Evolutionary conservation across 805 yeast genomes (phyloP), one percentile per base, ranked within the genome.

Genomic region (Tetrapisispora fleetii): DNA sequence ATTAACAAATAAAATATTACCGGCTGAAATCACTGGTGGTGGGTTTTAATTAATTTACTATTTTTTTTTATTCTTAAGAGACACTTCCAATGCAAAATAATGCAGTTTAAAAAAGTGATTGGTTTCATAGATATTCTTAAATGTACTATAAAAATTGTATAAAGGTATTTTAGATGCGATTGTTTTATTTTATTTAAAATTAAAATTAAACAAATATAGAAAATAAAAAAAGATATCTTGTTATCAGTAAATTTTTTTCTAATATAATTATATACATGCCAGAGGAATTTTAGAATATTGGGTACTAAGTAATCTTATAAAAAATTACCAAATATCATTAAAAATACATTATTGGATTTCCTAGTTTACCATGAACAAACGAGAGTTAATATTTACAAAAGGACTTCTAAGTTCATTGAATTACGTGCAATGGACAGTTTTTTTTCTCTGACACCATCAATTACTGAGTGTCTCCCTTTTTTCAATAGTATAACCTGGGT

Each of bases 401-500:
- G 13, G 35, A 13, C 35, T 32, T 11, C 10, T 32, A 32, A 32
- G 35, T 32, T 14, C 35, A 11, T 32, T 14, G 4, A 32, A 13
- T 32, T 6, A 32, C 5, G n/a, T 32, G 14, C 14, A 32, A 32
- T 4, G 35, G n/a, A 14, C 10, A 3, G 13, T 13, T 13, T 32
- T n/a, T n/a, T 13, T 13, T 32, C 21, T n/a, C 13, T 4, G 13
- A 13, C 10, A n/a, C 4, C 5, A n/a, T 36, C 11, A 36, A 36
- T 36, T n/a, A 8, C 18, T 28, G 13, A 18, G 38, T 57, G 30
- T 47, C 55, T 46, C 50, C 48, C 63, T 54, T 36, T 67, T 68
- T 55, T 75, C 75, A 37, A 80, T 72, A 14, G 64, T 63, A 54
- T 78, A 85, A 0, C 93, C 95, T 11, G 87, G 81, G 42, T 77